These are phyloP conservation scores for Wallemia hederae DNA, from an alignment of 1,284 basidiomycete genomes.

Conservation along the genomic window DNA sequence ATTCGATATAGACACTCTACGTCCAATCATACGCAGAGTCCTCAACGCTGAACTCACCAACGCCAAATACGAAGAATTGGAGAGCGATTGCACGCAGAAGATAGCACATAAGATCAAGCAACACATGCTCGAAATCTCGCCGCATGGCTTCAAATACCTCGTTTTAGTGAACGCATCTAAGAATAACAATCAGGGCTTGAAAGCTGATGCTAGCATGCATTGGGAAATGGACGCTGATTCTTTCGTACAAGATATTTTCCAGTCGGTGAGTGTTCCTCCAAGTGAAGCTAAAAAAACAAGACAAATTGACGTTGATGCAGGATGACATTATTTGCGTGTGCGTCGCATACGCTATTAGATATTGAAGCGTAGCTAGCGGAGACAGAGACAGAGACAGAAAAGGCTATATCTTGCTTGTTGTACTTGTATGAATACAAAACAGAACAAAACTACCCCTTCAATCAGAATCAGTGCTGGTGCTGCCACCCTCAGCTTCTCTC, in stretches of 20 bases:
- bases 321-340: neutral
- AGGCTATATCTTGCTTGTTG: too few species aligned
- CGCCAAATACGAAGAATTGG: neutral
- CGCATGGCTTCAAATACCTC: neutral
- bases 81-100: neutral
- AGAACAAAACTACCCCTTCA: too few species aligned
- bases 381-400: too few species aligned
- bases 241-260: neutral
- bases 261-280: too few species aligned
- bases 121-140: neutral
- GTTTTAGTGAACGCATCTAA: neutral
- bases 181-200: neutral
- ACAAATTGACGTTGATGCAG: neutral
- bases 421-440: too few species aligned
- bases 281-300: neutral
- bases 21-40: neutral
- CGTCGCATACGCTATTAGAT: neutral
- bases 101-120: neutral
- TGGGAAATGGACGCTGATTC: neutral
- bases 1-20: neutral
- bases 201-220: neutral
- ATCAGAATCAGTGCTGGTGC: too few species aligned
- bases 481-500: too few species aligned
- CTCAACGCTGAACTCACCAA: neutral
- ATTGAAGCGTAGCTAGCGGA: too few species aligned